Percentiles rank a stretch among this genome's conserved stretches.
phyloP scores from a whole-genome alignment of 495 filamentous ascomycete genomes.

The Annulohypoxylon moriforme region DNA sequence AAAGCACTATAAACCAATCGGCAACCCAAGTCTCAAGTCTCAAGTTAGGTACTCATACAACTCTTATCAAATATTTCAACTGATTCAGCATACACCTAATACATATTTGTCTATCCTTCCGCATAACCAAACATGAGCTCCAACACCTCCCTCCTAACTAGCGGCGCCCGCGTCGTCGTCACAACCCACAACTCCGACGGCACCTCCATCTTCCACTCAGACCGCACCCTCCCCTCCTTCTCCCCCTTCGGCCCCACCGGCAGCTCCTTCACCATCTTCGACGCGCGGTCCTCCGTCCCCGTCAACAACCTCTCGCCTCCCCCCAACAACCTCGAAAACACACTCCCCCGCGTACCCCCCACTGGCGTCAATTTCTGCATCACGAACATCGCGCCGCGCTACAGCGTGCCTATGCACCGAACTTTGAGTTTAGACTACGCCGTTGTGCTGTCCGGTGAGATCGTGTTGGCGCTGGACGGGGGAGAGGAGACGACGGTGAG shows the following conservation, averaged over 20 bases:
- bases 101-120: neutral
- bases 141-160: neutral
- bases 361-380: constrained; percentile 45
- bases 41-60: too few relatives aligned
- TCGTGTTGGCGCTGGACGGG: constrained; percentile 49
- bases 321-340: constrained; percentile 25
- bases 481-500: constrained; percentile 50
- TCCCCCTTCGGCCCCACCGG: constrained; percentile 46
- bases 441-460: constrained; percentile 50
- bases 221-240: constrained; percentile 44
- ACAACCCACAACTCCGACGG: constrained; percentile 50
- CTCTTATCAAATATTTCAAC: neutral
- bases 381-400: constrained; percentile 38
- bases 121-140: constrained; percentile 19
- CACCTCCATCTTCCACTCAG: constrained; percentile 49
- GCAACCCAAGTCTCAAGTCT: too few relatives aligned
- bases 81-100: too few relatives aligned
- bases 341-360: constrained; percentile 44
- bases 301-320: constrained; percentile 49
- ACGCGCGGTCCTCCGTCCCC: constrained; percentile 44
- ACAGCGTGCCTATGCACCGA: constrained; percentile 50
- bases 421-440: constrained; percentile 52
- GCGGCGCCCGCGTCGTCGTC: constrained; percentile 47
- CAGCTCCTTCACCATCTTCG: constrained; percentile 45
- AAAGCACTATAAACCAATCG: neutral